These are phyloP conservation scores for Handroanthus guayacan DNA, from an alignment of 257 asterid genomes.

Conservation along the genomic window DNA sequence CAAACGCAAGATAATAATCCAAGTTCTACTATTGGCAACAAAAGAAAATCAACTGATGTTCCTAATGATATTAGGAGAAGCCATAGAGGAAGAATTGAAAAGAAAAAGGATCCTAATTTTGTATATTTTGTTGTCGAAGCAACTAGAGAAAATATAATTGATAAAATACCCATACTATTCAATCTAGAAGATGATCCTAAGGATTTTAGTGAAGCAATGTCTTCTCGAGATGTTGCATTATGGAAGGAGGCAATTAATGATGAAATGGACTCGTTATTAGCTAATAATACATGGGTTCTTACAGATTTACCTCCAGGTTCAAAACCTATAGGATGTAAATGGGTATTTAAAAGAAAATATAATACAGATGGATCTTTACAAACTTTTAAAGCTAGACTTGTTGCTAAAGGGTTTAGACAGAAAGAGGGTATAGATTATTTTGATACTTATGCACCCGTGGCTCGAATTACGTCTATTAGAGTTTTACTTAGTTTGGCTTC, in stretches of 20 bases:
- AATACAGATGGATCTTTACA: not conserved
- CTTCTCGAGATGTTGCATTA: not conserved
- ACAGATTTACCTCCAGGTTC: not conserved
- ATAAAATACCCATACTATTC: too few relatives aligned
- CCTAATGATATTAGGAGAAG: too few relatives aligned
- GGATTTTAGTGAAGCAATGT: too few relatives aligned
- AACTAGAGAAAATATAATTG: too few relatives aligned
- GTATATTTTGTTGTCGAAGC: too few relatives aligned
- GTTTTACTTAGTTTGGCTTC: not conserved
- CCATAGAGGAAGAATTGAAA: too few relatives aligned
- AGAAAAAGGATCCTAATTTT: too few relatives aligned
- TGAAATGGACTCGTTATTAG: not conserved
- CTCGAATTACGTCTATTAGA: not conserved
- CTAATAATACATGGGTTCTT: not conserved
- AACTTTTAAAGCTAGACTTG: not conserved
- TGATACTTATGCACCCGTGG: not conserved
- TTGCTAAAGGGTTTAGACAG: not conserved
- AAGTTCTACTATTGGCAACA: too few relatives aligned
- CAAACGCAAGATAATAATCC: too few relatives aligned
- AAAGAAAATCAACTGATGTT: too few relatives aligned
- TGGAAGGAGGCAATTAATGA: too few relatives aligned
- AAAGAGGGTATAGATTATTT: not conserved
- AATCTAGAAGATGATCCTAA: too few relatives aligned
- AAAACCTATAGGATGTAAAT: not conserved
- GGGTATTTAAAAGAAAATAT: not conserved